Base-by-base conservation (phyloP, 257 asterid genomes). In the Rubia yunnanensis region DNA sequence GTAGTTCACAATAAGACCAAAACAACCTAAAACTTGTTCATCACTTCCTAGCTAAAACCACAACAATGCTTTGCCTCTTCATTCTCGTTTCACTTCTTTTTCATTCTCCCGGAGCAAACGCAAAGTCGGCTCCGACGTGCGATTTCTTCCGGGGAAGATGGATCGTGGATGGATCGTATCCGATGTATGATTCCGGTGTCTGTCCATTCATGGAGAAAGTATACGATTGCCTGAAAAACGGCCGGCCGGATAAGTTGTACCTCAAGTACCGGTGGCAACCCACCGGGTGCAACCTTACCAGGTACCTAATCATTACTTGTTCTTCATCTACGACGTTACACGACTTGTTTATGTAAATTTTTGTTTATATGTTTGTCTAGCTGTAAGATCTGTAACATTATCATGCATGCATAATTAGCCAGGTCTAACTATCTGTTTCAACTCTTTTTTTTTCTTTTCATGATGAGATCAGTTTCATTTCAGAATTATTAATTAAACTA, bases 201-300 rank as follows among this genome's bases (percentile, higher is more conserved):
- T 85, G 91, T 20, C 91, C 91, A 0, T 78, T 82, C 53, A 71
- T 82, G n/a, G 22, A 68, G 23, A 74, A 73, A 57, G 83, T 64
- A 11, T 82, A 82, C 61, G 73, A 82, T 34, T 85, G 91, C 73
- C 53, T 52, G 49, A 74, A 66, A 28, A 82, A 78, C 52, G 88
- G 91, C 28, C 85, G 88, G 56, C 63, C 72, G 22, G 86, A 85
- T 60, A 41, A 54, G 26, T 66, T 52, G 4, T 80, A 82, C 67
- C 80, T 75, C 30, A 65, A 75, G 26, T 79, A 72, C 60, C 71
- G 76, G 63, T 74, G 79, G 79, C 74, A 74, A 64, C 79, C 79
- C 50, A 44, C 3, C 8, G 74, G 68, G 54, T 74, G 79, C 54
- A 23, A 69, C 52, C 62, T 74, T 5, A 44, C 54, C 2, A 60